A percentile compares a stretch with the other conserved stretches of the same genome.
Conservation (phyloP, 805 yeast species). For the Starmerella apis region DNA sequence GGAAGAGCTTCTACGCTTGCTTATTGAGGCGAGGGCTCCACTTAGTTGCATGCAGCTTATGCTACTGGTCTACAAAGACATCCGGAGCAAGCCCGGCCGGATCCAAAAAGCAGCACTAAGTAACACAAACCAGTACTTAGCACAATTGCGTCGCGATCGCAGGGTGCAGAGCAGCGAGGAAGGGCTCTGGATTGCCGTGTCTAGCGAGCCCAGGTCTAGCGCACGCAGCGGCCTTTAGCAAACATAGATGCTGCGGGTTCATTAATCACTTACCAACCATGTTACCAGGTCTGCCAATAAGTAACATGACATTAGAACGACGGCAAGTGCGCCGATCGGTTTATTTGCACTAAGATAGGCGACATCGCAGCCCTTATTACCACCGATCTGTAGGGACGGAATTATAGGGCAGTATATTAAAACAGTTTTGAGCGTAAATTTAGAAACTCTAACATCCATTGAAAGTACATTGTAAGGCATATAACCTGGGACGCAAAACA, state of each 20-base stretch:
- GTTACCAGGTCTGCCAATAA: too few species aligned
- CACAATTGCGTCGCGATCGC: slow-evolving; percentile 27
- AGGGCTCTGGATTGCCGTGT: slow-evolving; percentile 5
- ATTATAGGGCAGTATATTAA: too few species aligned
- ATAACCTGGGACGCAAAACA: too few species aligned
- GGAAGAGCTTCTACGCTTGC: slow-evolving; percentile 25
- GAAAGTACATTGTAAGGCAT: too few species aligned
- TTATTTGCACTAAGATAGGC: too few species aligned
- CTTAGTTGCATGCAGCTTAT: slow-evolving; percentile 23
- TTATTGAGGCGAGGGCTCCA: slow-evolving; percentile 15
- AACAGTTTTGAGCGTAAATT: too few species aligned
- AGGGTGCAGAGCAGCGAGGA: slow-evolving; percentile 14
- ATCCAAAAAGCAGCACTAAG: slow-evolving; percentile 30
- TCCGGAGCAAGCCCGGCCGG: slow-evolving; percentile 22
- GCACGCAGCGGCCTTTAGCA: slow-evolving; percentile 4
- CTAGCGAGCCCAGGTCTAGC: not conserved
- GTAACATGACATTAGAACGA: too few species aligned
- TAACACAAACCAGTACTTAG: slow-evolving; percentile 29
- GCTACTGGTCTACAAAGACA: slow-evolving; percentile 24
- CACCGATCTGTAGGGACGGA: too few species aligned
- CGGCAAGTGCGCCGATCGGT: too few species aligned
- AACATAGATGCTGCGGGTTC: not conserved
- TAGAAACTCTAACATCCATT: too few species aligned
- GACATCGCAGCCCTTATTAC: too few species aligned
- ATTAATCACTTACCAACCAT: too few species aligned